phyloP scores from a whole-genome alignment of 352 stramenopile genomes.

The Pythium brachiatum region DNA sequence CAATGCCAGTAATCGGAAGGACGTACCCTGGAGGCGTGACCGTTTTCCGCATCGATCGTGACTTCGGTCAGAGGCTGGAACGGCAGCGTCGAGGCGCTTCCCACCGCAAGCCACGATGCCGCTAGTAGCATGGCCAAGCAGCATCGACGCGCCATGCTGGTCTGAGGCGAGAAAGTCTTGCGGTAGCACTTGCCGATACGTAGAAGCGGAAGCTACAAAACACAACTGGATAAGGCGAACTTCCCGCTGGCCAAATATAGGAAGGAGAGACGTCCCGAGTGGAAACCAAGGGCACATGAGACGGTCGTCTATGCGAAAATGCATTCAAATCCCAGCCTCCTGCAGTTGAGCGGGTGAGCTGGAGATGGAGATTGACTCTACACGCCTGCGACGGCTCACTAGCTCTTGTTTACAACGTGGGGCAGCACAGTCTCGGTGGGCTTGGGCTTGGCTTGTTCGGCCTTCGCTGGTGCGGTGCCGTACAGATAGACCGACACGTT shows the following conservation, averaged over 20 bases:
- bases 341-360: neutral
- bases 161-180: neutral
- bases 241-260: neutral
- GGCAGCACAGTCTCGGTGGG: slow-evolving; percentile 6
- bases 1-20: no score
- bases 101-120: neutral
- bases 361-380: neutral
- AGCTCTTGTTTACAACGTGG: neutral
- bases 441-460: slow-evolving; percentile 14
- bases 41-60: neutral
- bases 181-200: neutral
- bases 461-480: slow-evolving; percentile 54
- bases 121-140: neutral
- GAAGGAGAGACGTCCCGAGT: neutral
- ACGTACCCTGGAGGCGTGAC: neutral
- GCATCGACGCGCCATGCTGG: neutral
- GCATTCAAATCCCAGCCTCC: neutral
- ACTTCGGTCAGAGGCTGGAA: neutral
- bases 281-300: neutral
- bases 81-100: neutral
- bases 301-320: neutral
- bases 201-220: neutral
- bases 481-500: slow-evolving; percentile 81
- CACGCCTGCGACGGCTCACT: neutral
- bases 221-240: neutral